These are phyloP conservation scores for Henckelia pumila DNA, from an alignment of 257 asterid species.

Conservation along the genomic window DNA sequence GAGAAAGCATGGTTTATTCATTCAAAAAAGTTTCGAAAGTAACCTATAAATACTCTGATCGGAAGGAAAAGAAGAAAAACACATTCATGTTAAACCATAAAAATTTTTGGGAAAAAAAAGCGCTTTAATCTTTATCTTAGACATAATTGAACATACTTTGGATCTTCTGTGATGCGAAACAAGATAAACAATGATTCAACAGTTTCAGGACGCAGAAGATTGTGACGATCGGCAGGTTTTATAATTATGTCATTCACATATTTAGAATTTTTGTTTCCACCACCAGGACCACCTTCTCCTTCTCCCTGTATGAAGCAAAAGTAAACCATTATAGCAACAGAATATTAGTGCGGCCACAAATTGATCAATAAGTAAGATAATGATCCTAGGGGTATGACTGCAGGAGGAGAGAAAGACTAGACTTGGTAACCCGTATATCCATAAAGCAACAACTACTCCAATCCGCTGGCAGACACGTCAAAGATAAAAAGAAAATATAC, in stretches of 20 bases:
- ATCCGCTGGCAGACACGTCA: not conserved
- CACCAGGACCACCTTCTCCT: constrained; percentile 60
- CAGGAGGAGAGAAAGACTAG: constrained; percentile 15
- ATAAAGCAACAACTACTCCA: not conserved
- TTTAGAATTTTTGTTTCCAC: constrained; percentile 70
- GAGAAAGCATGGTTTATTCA: not conserved
- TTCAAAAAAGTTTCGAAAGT: not conserved
- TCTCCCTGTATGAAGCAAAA: constrained; percentile 53
- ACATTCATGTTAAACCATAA: not conserved
- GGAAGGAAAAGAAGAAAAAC: too few species aligned
- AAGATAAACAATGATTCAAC: constrained; percentile 82
- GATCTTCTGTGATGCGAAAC: constrained; percentile 88
- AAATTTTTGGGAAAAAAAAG: too few species aligned
- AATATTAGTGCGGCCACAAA: constrained; percentile 13
- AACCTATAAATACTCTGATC: not conserved
- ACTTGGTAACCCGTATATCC: not conserved
- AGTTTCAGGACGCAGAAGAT: constrained; percentile 97
- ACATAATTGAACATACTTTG: constrained; percentile 53
- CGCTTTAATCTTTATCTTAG: not conserved
- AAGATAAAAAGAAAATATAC: constrained; percentile 9
- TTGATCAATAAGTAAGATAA: constrained; percentile 1
- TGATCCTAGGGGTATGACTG: constrained; percentile 4
- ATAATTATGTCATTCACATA: constrained; percentile 75
- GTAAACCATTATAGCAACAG: constrained; percentile 20
- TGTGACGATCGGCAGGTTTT: constrained; percentile 89